Conservation (phyloP, 75 land plant genomes). For the Gnetum montanum region DNA sequence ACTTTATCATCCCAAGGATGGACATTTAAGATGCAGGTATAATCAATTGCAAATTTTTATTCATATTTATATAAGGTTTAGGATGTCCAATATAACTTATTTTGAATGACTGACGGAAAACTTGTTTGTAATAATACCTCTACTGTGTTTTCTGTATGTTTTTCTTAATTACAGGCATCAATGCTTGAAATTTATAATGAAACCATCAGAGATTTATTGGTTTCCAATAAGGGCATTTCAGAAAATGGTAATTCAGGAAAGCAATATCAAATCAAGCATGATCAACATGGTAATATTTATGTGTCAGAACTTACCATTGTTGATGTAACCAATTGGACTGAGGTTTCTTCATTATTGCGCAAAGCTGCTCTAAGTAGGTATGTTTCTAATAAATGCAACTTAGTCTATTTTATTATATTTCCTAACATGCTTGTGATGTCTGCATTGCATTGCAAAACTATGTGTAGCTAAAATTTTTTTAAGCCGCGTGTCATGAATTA, state of each 20-base stretch:
- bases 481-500: not conserved
- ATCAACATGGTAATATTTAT: constrained; percentile 69
- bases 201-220: constrained; percentile 78
- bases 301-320: constrained; percentile 85
- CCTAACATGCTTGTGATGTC: not conserved
- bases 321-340: constrained; percentile 67
- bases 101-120: not conserved
- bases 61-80: no score
- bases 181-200: constrained; percentile 98
- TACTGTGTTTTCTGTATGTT: not conserved
- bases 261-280: constrained; percentile 76
- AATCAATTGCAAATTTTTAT: no score
- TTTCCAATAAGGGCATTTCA: constrained; percentile 15
- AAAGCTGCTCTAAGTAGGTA: constrained; percentile 92
- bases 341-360: constrained; percentile 69
- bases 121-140: not conserved
- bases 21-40: constrained; percentile 91
- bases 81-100: no score
- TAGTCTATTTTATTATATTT: not conserved
- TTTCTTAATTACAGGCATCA: constrained; percentile 55
- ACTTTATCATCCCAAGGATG: constrained; percentile 65
- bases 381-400: not conserved
- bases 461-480: not conserved
- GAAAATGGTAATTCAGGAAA: constrained; percentile 33
- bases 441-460: not conserved